phyloP scores from a whole-genome alignment of 1,284 basidiomycete genomes.

The Exobasidium cylindrosporum region DNA sequence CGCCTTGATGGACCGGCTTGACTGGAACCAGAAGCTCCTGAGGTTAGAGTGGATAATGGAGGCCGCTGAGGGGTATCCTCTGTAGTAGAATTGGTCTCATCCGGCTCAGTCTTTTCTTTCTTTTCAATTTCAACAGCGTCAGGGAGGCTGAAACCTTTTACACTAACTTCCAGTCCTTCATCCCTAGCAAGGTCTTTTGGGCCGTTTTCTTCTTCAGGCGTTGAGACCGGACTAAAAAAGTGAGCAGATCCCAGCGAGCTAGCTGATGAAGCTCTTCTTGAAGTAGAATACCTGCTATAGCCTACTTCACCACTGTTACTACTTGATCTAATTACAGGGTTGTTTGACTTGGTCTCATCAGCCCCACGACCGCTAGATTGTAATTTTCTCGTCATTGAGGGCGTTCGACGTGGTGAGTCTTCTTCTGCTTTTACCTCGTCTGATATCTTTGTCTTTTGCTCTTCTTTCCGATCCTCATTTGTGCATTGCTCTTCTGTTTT shows the following conservation, averaged over 20 bases:
- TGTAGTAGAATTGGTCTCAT: neutral
- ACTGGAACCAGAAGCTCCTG: neutral
- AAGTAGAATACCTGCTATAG: neutral
- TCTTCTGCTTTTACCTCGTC: too few relatives aligned
- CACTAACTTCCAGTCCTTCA: neutral
- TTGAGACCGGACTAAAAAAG: constrained; percentile 10
- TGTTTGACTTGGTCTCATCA: neutral
- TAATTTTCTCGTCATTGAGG: neutral
- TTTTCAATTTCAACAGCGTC: neutral
- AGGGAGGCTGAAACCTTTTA: neutral
- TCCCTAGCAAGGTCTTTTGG: neutral
- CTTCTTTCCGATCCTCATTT: too few relatives aligned
- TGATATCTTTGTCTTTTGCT: too few relatives aligned
- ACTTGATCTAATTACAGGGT: neutral
- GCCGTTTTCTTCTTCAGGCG: neutral
- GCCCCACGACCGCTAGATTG: constrained; percentile 4
- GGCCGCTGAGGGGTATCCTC: neutral
- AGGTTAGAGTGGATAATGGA: neutral
- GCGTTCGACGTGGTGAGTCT: too few relatives aligned
- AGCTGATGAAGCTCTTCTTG: constrained; percentile 1
- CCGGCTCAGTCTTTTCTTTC: neutral
- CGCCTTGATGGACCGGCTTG: neutral
- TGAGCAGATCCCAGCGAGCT: neutral
- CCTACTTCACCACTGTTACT: neutral
- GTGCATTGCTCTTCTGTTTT: neutral